Evolutionary conservation across 2,329 filamentous ascomycete species (phyloP).

Genomic region (Fusarium sp.): DNA sequence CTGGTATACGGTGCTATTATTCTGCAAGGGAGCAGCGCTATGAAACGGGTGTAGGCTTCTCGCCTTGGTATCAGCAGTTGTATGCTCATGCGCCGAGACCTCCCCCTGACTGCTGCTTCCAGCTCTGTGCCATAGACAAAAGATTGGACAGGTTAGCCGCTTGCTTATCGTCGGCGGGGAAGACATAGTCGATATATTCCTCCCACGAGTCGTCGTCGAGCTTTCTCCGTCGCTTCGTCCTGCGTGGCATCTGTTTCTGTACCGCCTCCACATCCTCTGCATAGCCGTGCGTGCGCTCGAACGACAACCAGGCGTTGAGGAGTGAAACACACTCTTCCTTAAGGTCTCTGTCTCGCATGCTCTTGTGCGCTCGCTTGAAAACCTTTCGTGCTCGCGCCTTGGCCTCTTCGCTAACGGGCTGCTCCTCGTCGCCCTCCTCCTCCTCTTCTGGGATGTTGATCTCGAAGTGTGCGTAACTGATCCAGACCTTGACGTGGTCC

Average conservation of each 20-base stretch:
- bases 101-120: slow-evolving; percentile 78
- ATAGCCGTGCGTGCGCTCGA: slow-evolving; percentile 87
- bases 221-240: slow-evolving; percentile 91
- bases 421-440: slow-evolving; percentile 72
- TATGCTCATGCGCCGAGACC: slow-evolving; percentile 48
- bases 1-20: slow-evolving; percentile 1
- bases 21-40: slow-evolving; percentile 1
- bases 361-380: slow-evolving; percentile 86
- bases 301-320: slow-evolving; percentile 91
- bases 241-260: slow-evolving; percentile 92
- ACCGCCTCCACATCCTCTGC: slow-evolving; percentile 83
- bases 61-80: not conserved
- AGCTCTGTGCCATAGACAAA: slow-evolving; percentile 86
- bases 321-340: slow-evolving; percentile 95
- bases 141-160: slow-evolving; percentile 86
- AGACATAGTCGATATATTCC: slow-evolving; percentile 97
- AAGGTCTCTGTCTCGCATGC: slow-evolving; percentile 89
- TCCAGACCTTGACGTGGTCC: slow-evolving; percentile 99
- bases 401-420: slow-evolving; percentile 81
- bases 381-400: slow-evolving; percentile 85
- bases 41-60: not conserved
- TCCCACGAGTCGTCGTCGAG: slow-evolving; percentile 92
- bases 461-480: slow-evolving; percentile 98
- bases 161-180: slow-evolving; percentile 93
- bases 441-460: slow-evolving; percentile 88